phyloP scores from a whole-genome alignment of 2,329 filamentous ascomycete genomes.

The Colletotrichum tropicicola region DNA sequence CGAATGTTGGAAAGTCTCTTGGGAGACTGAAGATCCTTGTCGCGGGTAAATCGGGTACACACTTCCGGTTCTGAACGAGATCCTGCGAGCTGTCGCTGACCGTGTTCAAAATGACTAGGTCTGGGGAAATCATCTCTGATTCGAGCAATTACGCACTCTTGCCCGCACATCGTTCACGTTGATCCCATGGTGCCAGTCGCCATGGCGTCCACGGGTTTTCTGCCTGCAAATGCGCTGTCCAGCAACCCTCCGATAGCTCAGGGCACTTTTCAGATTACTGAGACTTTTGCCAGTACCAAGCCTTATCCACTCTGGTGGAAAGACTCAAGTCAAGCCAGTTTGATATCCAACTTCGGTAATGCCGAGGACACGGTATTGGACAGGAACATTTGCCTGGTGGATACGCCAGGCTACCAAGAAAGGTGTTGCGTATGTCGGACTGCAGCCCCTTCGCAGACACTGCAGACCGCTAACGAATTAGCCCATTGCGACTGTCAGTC shows the following conservation, averaged over 20 bases:
- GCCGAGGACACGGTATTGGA: slow-evolving; percentile 82
- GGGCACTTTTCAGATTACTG: slow-evolving; percentile 56
- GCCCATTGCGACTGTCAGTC: slow-evolving; percentile 64
- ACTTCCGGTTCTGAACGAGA: slow-evolving; percentile 7
- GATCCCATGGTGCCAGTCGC: slow-evolving; percentile 64
- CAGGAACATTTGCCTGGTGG: slow-evolving; percentile 92
- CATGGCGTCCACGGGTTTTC: slow-evolving; percentile 6
- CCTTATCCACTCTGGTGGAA: slow-evolving; percentile 92
- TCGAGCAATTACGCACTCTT: slow-evolving; percentile 85
- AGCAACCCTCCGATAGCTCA: background rate
- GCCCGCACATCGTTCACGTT: slow-evolving; percentile 93
- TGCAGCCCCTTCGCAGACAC: background rate
- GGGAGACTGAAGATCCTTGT: slow-evolving; percentile 91
- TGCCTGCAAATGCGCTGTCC: background rate
- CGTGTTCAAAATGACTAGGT: slow-evolving; percentile 55
- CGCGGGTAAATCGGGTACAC: slow-evolving; percentile 79
- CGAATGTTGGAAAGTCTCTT: slow-evolving; percentile 82
- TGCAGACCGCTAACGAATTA: slow-evolving; percentile 13
- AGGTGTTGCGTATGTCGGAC: slow-evolving; percentile 58
- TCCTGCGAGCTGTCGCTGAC: slow-evolving; percentile 31
- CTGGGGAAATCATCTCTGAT: slow-evolving; percentile 91
- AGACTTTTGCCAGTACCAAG: slow-evolving; percentile 82
- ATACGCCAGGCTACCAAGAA: slow-evolving; percentile 74
- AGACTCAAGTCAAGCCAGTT: slow-evolving; percentile 72
- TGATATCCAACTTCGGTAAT: slow-evolving; percentile 54